Evolutionary conservation across 495 filamentous ascomycete species (phyloP), one percentile per base, ranked within the genome.

Genomic region (Neurospora sp.): DNA sequence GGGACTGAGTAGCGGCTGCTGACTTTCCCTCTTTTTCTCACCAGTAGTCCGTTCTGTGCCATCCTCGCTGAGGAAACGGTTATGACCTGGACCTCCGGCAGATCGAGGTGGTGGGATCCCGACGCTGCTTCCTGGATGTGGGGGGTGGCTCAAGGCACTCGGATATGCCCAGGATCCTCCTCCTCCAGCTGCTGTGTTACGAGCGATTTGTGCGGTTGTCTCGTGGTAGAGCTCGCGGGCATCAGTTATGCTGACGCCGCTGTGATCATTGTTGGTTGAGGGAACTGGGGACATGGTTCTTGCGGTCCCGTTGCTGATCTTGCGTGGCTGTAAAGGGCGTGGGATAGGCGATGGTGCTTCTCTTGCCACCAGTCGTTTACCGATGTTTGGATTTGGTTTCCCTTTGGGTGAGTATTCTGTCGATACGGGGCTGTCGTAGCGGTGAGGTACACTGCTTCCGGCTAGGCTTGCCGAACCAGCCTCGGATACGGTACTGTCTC

Each of bases 171-270:
- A 37, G 4, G 69, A 23, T 60, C 20, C 37, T 39, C 70, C 72
- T 41, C 16, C 41, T 42, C 16, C 16, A 42, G 16, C 41, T 42
- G 41, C 16, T 70, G 54, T 40, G 49, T 40, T n/a, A 20, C 37
- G 54, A 35, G 77, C 77, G 7, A 79, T 69, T 38, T 79, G 76
- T 5, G 76, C 39, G 38, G 77, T 49, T 9, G 77, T 77, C 23
- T 70, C 73, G 72, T 79, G 77, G 31, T 79, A 79, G 9, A 78
- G 74, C 66, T 77, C 77, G 2, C 54, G 54, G 27, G 54, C 54
- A 35, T 66, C 54, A 37, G 54, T 35, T 2, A 16, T 71, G 16
- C 40, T 71, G 71, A 69, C 4, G 54, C 54, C 54, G 54, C 54
- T 37, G 54, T 66, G 54, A 35, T 66, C 54, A 66, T 14, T 66